Evolutionary conservation across 768 basidiomycete genomes (phyloP).

Genomic region (Crepidotus variabilis): DNA sequence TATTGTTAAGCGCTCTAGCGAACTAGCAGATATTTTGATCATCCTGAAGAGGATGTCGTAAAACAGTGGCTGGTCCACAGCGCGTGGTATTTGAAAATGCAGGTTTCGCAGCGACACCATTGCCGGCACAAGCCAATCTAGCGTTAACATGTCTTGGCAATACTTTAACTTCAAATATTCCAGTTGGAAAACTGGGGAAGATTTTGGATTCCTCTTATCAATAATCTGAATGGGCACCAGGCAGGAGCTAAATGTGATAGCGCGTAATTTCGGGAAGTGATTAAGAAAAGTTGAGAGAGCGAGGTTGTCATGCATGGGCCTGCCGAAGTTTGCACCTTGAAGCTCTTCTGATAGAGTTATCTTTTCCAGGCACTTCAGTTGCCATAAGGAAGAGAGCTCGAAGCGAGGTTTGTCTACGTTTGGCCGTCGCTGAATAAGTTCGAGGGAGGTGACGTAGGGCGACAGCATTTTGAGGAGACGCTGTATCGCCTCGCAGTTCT

Average conservation of each 20-base stretch:
- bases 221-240: neutral
- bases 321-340: neutral
- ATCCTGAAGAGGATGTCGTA: no score
- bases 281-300: constrained; percentile 11
- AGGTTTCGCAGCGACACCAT: constrained; percentile 1
- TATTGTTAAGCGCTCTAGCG: no score
- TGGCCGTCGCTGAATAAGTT: constrained; percentile 5
- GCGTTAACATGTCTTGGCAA: neutral
- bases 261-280: constrained; percentile 10
- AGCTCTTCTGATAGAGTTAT: constrained; percentile 6
- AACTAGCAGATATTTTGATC: no score
- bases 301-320: neutral
- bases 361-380: constrained; percentile 5
- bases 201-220: neutral
- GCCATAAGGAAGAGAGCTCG: constrained; percentile 3
- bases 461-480: constrained; percentile 5
- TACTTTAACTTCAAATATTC: neutral
- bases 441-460: constrained; percentile 8
- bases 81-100: neutral
- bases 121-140: constrained; percentile 4
- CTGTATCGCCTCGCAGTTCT: constrained; percentile 4
- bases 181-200: neutral
- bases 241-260: constrained; percentile 8
- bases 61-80: no score
- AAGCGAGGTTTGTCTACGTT: constrained; percentile 3